These are phyloP conservation scores for Diaporthe velutina DNA, from an alignment of 2,329 filamentous ascomycete species.

Conservation along the genomic window DNA sequence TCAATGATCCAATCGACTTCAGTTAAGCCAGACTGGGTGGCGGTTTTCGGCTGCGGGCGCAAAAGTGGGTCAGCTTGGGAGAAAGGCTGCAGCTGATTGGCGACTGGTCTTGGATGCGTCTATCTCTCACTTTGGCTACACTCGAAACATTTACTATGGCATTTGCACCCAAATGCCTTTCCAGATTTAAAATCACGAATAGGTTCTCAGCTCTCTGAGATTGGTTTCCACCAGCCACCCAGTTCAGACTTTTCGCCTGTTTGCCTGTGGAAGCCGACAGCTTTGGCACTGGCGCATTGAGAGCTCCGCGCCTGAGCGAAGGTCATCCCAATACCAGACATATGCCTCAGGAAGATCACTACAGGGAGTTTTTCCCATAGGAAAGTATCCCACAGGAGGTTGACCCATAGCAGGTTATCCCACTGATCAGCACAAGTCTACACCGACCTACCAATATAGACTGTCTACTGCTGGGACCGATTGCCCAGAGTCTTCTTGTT, in stretches of 20 bases:
- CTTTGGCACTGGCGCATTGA: background rate
- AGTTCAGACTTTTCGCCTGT: background rate
- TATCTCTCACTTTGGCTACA: background rate
- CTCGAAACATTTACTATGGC: constrained; percentile 13
- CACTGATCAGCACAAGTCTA: too few species aligned
- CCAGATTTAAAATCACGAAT: background rate
- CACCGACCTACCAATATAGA: too few species aligned
- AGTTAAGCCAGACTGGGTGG: constrained; percentile 3
- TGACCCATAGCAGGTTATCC: too few species aligned
- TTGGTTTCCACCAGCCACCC: background rate
- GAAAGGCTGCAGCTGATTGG: background rate
- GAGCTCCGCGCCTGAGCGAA: background rate
- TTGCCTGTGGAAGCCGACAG: background rate
- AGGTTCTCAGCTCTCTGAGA: background rate
- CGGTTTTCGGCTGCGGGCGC: background rate
- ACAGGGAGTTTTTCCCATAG: too few species aligned
- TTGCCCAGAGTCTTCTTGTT: too few species aligned
- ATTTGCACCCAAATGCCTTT: background rate
- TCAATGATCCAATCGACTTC: constrained; percentile 26
- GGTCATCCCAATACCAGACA: too few species aligned
- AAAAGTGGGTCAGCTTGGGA: background rate
- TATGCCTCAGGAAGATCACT: too few species aligned
- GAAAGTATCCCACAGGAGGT: too few species aligned
- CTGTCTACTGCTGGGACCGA: too few species aligned
- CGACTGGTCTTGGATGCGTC: background rate